Percentiles rank a stretch among this genome's conserved stretches.
Conservation (phyloP, 2,329 filamentous ascomycete species). For the Monilinia polystroma region DNA sequence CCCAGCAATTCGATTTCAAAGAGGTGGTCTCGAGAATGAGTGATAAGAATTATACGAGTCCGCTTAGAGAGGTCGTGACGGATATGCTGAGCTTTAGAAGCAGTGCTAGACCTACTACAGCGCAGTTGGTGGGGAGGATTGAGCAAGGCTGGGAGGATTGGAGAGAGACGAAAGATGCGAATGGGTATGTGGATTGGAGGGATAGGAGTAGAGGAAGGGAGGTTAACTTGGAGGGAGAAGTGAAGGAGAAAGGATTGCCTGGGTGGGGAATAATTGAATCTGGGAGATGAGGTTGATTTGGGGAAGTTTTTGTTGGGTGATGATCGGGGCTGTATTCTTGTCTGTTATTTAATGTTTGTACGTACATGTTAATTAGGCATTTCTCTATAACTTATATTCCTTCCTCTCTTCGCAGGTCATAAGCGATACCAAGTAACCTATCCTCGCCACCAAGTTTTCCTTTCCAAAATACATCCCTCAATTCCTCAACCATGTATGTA, state of each 20-base stretch:
- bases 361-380: neutral
- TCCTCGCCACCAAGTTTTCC: neutral
- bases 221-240: slow-evolving; percentile 1
- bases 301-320: neutral
- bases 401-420: neutral
- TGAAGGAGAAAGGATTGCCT: slow-evolving; percentile 1
- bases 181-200: slow-evolving; percentile 30
- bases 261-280: slow-evolving; percentile 6
- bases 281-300: neutral
- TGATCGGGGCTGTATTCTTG: neutral
- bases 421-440: neutral
- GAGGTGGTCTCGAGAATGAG: slow-evolving; percentile 36
- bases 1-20: slow-evolving; percentile 30
- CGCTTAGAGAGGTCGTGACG: slow-evolving; percentile 31
- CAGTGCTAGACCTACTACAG: slow-evolving; percentile 27
- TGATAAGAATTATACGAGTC: slow-evolving; percentile 31
- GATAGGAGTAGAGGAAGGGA: slow-evolving; percentile 10
- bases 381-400: neutral
- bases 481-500: slow-evolving; percentile 39
- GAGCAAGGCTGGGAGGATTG: slow-evolving; percentile 32
- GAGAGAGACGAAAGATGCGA: slow-evolving; percentile 32
- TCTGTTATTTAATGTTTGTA: neutral
- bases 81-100: slow-evolving; percentile 32
- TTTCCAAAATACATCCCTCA: slow-evolving; percentile 31
- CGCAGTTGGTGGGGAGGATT: slow-evolving; percentile 28